Evolutionary conservation across 176 grass and related monocot genomes (phyloP).

Genomic region (bread wheat (Triticum aestivum)): IWGSC_CS_RefSeq_v2.1 NC_057797.1:682435090-682435589

Average conservation of each 20-base stretch:
- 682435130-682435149: neutral
- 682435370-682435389: slow-evolving; percentile 35
- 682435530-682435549: slow-evolving; percentile 37
- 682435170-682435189: neutral
- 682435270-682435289: slow-evolving; percentile 45
- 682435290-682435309: slow-evolving; percentile 78
- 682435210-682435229: slow-evolving; percentile 71
- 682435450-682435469: slow-evolving; percentile 49
- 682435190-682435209: slow-evolving; percentile 42
- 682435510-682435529: slow-evolving; percentile 13
- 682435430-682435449: slow-evolving; percentile 75
- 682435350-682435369: slow-evolving; percentile 67
- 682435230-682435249: slow-evolving; percentile 77
- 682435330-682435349: slow-evolving; percentile 63
- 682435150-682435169: too few species aligned
- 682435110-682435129: neutral
- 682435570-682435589: slow-evolving; percentile 31
- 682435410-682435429: slow-evolving; percentile 71
- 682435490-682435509: neutral
- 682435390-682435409: slow-evolving; percentile 56
- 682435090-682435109: neutral
- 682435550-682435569: neutral
- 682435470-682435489: neutral
- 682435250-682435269: slow-evolving; percentile 66
- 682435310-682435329: slow-evolving; percentile 88